Evolutionary conservation across 805 yeast genomes (phyloP).

Genomic region (Saturnispora dispora): DNA sequence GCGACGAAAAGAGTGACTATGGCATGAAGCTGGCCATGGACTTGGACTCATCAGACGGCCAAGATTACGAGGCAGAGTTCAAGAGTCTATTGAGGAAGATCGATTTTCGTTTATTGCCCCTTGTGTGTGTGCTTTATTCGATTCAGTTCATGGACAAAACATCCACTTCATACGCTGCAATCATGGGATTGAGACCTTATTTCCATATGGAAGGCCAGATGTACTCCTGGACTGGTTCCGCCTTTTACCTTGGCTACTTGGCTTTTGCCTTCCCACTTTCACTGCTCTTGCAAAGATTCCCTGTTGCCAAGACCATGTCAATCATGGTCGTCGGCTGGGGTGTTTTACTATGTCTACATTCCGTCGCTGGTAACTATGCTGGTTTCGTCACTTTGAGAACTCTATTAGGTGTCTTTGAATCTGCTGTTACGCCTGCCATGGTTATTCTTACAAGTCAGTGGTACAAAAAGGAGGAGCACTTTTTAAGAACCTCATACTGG

Average conservation of each 20-base stretch:
- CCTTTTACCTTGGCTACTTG: constrained; percentile 35
- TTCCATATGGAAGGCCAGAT: constrained; percentile 33
- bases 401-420: constrained; percentile 37
- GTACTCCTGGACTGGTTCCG: constrained; percentile 38
- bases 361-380: constrained; percentile 34
- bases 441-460: constrained; percentile 27
- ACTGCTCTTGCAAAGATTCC: constrained; percentile 31
- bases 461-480: constrained; percentile 24
- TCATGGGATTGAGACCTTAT: constrained; percentile 36
- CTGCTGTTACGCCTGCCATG: constrained; percentile 25
- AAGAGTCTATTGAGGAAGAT: constrained; percentile 23
- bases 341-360: constrained; percentile 38
- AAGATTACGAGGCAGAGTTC: constrained; percentile 2
- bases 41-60: not conserved
- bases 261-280: constrained; percentile 38
- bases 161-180: constrained; percentile 36
- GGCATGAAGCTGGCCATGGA: not conserved
- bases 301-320: constrained; percentile 30
- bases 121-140: constrained; percentile 23
- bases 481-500: constrained; percentile 20
- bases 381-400: constrained; percentile 39
- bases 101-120: constrained; percentile 28
- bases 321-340: constrained; percentile 38
- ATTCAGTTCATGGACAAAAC: constrained; percentile 33
- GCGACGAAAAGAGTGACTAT: not conserved